Percentiles rank a stretch among this genome's conserved stretches.
Evolutionary conservation across 2,329 filamentous ascomycete genomes (phyloP).

Genomic region (Calonectria pauciramosa): DNA sequence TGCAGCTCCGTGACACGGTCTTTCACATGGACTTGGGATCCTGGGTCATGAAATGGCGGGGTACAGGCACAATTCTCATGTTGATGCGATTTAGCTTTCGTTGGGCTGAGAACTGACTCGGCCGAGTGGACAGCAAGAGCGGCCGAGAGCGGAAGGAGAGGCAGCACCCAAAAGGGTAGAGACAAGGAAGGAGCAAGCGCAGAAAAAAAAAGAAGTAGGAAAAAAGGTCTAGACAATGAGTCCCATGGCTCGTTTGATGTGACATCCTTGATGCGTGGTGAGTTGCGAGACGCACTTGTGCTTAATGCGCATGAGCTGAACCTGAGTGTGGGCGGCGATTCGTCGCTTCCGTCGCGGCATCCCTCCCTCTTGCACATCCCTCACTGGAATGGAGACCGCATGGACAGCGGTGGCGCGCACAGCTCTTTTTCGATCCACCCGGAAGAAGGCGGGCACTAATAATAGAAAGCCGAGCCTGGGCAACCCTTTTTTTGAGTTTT

Average conservation of each 20-base stretch:
- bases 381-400: constrained; percentile 1
- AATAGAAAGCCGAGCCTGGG: constrained; percentile 15
- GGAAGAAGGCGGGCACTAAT: constrained; percentile 5
- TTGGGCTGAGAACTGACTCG: neutral
- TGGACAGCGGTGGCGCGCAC: constrained; percentile 7
- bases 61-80: neutral
- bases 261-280: neutral
- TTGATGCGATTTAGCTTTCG: neutral
- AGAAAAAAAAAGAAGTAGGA: neutral
- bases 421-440: neutral
- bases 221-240: neutral
- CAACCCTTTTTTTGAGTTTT: neutral
- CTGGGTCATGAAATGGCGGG: neutral
- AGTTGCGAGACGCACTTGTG: constrained; percentile 14
- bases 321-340: neutral
- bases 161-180: neutral
- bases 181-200: neutral
- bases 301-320: constrained; percentile 15
- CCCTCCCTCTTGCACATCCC: neutral
- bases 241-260: neutral
- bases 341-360: neutral
- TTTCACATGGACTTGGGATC: neutral
- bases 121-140: neutral
- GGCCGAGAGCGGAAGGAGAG: neutral
- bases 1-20: constrained; percentile 1